A percentile compares a stretch with the other conserved stretches of the same genome.
phyloP scores from a whole-genome alignment of 2,329 filamentous ascomycete genomes.

The Microdochium bolleyi region DNA sequence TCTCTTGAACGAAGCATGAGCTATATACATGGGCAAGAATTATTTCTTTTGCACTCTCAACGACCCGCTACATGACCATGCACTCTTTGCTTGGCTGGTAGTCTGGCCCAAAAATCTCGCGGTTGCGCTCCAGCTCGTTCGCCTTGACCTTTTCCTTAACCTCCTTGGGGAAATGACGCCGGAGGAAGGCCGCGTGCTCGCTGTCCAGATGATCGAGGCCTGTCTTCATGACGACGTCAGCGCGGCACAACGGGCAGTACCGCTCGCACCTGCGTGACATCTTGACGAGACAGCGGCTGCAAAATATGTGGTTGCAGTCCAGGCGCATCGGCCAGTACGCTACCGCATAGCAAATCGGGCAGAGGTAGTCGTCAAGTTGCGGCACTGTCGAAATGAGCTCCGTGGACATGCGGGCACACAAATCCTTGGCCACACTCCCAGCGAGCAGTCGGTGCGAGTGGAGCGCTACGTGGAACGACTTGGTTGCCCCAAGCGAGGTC shows the following conservation, averaged over 20 bases:
- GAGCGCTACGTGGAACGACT: conserved; percentile 52
- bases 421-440: conserved; percentile 62
- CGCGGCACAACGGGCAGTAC: conserved; percentile 69
- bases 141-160: conserved; percentile 59
- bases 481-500: conserved; percentile 63
- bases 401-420: conserved; percentile 66
- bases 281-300: conserved; percentile 74
- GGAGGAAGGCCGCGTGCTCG: conserved; percentile 60
- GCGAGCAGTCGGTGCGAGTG: conserved; percentile 53
- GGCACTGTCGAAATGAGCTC: conserved; percentile 69
- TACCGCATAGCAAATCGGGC: conserved; percentile 71
- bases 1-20: neutral
- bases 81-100: conserved; percentile 28
- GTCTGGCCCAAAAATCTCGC: conserved; percentile 61
- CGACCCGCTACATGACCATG: neutral
- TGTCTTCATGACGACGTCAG: conserved; percentile 62
- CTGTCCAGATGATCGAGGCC: conserved; percentile 64
- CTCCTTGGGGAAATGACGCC: conserved; percentile 68
- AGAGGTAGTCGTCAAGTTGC: conserved; percentile 76
- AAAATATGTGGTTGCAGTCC: conserved; percentile 70
- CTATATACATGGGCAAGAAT: no score
- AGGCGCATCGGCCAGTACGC: conserved; percentile 77
- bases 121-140: conserved; percentile 68
- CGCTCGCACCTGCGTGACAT: conserved; percentile 64
- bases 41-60: no score